A percentile compares a stretch with the other conserved stretches of the same genome.
phyloP scores from a whole-genome alignment of 2,329 filamentous ascomycete genomes.

The Colletotrichum kahawae region DNA sequence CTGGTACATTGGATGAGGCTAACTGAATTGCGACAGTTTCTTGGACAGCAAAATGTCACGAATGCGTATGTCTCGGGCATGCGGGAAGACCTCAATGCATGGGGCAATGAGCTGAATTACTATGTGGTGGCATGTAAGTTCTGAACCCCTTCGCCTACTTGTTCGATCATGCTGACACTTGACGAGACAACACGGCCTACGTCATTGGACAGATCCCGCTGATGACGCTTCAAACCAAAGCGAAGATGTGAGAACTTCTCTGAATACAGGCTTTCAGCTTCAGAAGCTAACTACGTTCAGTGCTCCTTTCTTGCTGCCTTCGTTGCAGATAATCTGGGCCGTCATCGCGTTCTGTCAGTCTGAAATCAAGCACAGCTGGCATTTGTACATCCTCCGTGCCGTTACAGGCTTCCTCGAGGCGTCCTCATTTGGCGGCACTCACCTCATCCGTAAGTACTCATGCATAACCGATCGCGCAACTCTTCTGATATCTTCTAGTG shows the following conservation, averaged over 20 bases:
- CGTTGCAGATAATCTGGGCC: slow-evolving; percentile 27
- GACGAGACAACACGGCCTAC: slow-evolving; percentile 29
- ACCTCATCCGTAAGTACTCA: slow-evolving; percentile 29
- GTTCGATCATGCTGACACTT: background rate
- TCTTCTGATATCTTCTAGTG: slow-evolving; percentile 34
- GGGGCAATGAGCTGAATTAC: slow-evolving; percentile 31
- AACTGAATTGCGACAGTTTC: slow-evolving; percentile 21
- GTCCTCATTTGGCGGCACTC: slow-evolving; percentile 31
- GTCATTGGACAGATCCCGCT: slow-evolving; percentile 34
- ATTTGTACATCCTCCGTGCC: slow-evolving; percentile 28
- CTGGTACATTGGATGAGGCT: background rate
- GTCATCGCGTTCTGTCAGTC: slow-evolving; percentile 31
- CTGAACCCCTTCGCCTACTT: rapidly evolving
- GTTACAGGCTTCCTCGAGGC: slow-evolving; percentile 26
- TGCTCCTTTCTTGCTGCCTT: slow-evolving; percentile 27
- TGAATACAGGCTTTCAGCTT: background rate
- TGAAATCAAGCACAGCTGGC: slow-evolving; percentile 26
- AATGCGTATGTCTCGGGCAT: slow-evolving; percentile 32
- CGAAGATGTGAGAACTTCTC: slow-evolving; percentile 25
- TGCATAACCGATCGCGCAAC: background rate
- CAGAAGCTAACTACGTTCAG: slow-evolving; percentile 9
- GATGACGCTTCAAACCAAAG: slow-evolving; percentile 32
- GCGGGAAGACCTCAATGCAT: slow-evolving; percentile 29
- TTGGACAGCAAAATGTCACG: slow-evolving; percentile 30
- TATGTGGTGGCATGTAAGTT: slow-evolving; percentile 20